Percentiles rank a stretch among this genome's conserved stretches.
phyloP scores from a whole-genome alignment of 306 rosid species.

The Herpetospermum pedunculosum region DNA sequence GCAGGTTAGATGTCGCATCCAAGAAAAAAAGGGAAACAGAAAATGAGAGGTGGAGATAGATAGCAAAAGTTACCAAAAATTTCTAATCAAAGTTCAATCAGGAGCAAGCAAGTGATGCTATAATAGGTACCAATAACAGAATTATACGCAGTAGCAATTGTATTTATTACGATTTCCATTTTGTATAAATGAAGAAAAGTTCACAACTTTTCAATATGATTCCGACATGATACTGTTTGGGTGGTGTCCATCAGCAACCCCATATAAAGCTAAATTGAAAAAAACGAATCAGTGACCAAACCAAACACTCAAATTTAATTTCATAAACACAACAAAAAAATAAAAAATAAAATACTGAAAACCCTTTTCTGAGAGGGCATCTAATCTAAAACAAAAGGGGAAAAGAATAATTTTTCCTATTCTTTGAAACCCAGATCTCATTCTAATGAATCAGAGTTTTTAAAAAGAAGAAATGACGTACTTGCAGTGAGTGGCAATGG shows the following conservation, averaged over 20 bases:
- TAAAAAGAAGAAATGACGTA: slow-evolving; percentile 13
- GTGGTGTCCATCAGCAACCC: slow-evolving; percentile 10
- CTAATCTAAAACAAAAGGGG: background rate
- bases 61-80: slow-evolving; percentile 7
- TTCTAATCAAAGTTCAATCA: background rate
- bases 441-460: background rate
- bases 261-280: background rate
- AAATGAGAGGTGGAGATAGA: background rate
- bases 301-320: background rate
- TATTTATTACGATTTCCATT: background rate
- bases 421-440: background rate
- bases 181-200: background rate
- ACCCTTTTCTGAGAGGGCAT: background rate
- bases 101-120: background rate
- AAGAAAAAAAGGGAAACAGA: background rate
- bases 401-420: background rate
- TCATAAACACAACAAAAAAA: background rate
- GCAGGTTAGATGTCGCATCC: slow-evolving; percentile 9
- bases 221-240: slow-evolving; percentile 7
- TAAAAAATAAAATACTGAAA: background rate
- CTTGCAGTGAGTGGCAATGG: slow-evolving; percentile 83
- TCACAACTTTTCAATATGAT: slow-evolving; percentile 1
- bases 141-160: background rate
- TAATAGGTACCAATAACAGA: background rate
- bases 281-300: background rate